Conservation (phyloP, 2,329 filamentous ascomycete genomes). For the Emericellopsis atlantica region DNA sequence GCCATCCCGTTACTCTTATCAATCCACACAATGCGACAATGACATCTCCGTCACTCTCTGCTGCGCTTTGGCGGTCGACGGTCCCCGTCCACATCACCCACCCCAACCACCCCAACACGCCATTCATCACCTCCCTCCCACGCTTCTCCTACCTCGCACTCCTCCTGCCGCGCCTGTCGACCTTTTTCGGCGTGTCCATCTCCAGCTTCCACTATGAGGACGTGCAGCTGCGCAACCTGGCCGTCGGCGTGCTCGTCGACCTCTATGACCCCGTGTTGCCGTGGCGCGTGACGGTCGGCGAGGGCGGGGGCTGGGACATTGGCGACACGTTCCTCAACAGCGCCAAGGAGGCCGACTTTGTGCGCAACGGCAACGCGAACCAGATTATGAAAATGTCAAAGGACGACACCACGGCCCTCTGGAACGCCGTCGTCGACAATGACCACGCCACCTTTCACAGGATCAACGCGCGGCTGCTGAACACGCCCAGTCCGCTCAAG, state of each 20-base stretch:
- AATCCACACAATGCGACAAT: conserved; percentile 8
- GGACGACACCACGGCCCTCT: conserved; percentile 69
- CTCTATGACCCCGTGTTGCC: conserved; percentile 42
- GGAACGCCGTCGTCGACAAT: conserved; percentile 69
- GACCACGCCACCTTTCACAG: conserved; percentile 60
- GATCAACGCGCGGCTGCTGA: conserved; percentile 66
- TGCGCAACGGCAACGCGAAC: conserved; percentile 78
- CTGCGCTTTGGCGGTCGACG: conserved; percentile 40
- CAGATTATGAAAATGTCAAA: conserved; percentile 83
- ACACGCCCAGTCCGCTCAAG: conserved; percentile 59
- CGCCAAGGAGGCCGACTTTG: conserved; percentile 67
- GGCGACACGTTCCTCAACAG: conserved; percentile 51
- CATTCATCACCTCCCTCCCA: conserved; percentile 40
- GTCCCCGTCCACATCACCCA: conserved; percentile 44
- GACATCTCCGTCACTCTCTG: conserved; percentile 21
- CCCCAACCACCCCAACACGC: conserved; percentile 27
- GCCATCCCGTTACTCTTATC: background rate
- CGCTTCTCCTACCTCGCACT: conserved; percentile 48
- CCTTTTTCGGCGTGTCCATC: conserved; percentile 40
- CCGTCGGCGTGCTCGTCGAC: conserved; percentile 41
- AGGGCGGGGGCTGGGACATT: conserved; percentile 46
- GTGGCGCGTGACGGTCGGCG: conserved; percentile 41
- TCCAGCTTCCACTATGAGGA: conserved; percentile 47
- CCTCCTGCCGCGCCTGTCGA: conserved; percentile 38
- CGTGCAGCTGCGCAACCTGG: conserved; percentile 37